These are phyloP conservation scores for Entrophospora sp. DNA, from an alignment of 192 early-diverging fungal species.

Conservation along the genomic window DNA sequence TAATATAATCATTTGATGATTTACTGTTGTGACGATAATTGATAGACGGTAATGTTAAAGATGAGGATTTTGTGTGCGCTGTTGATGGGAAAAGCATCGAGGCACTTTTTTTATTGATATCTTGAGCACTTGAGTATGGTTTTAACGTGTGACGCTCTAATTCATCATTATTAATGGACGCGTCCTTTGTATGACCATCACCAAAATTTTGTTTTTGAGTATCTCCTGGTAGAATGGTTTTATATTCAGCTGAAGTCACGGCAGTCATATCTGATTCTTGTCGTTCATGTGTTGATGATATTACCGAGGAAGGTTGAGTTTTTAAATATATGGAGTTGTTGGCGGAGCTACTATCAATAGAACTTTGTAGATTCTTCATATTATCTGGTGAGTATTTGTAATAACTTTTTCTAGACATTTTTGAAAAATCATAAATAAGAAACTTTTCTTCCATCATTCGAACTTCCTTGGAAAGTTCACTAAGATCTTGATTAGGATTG, in stretches of 20 bases:
- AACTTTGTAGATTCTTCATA: background rate
- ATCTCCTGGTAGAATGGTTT: background rate
- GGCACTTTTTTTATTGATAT: too few species aligned
- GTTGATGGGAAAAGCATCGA: too few species aligned
- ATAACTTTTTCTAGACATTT: conserved; percentile 26
- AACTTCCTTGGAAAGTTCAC: conserved; percentile 50
- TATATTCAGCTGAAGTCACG: background rate
- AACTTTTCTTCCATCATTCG: conserved; percentile 76
- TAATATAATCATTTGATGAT: too few species aligned
- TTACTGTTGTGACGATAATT: too few species aligned
- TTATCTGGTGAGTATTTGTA: background rate
- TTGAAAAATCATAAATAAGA: conserved; percentile 63
- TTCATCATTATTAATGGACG: too few species aligned
- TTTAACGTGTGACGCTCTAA: too few species aligned
- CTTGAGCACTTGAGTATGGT: too few species aligned
- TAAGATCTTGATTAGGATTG: conserved; percentile 29
- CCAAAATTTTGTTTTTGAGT: background rate
- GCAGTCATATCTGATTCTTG: background rate
- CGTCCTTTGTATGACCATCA: too few species aligned
- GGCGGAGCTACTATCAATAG: background rate
- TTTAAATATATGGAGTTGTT: background rate
- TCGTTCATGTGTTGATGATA: background rate
- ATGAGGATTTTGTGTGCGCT: too few species aligned
- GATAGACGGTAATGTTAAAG: too few species aligned
- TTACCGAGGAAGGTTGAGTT: background rate